Conservation (phyloP, 1,284 basidiomycete species). For the Sphagnurus paluster region DNA sequence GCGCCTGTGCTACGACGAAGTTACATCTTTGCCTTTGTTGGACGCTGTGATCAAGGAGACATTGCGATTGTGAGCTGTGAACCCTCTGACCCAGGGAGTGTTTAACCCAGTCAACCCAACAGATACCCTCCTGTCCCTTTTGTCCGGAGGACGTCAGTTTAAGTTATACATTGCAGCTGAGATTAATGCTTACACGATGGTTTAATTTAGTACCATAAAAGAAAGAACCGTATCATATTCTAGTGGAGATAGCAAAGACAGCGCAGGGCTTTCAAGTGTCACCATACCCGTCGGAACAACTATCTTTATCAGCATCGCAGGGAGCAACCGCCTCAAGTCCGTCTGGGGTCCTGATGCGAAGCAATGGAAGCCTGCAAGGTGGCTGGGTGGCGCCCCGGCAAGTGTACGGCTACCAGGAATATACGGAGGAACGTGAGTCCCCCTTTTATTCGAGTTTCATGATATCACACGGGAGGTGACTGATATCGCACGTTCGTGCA, state of each 20-base stretch:
- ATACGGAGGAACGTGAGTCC: conserved; percentile 40
- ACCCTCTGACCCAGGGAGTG: background rate
- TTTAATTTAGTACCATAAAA: conserved; percentile 29
- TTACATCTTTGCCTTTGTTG: conserved; percentile 39
- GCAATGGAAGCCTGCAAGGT: conserved; percentile 42
- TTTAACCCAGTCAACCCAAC: background rate
- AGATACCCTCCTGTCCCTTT: conserved; percentile 46
- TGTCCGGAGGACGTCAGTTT: conserved; percentile 42
- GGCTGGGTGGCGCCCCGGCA: too few relatives aligned
- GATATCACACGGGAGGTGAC: background rate
- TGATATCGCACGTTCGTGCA: background rate
- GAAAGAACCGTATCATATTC: conserved; percentile 34
- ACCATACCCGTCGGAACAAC: conserved; percentile 38
- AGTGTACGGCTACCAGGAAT: conserved; percentile 33
- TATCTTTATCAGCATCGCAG: conserved; percentile 39
- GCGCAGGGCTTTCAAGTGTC: conserved; percentile 21
- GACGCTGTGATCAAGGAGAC: conserved; percentile 50
- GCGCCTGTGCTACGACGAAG: conserved; percentile 35
- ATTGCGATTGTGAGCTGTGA: conserved; percentile 38
- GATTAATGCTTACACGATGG: conserved; percentile 1
- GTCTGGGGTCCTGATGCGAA: conserved; percentile 44
- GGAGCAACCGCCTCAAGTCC: conserved; percentile 35
- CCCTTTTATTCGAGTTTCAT: too few relatives aligned
- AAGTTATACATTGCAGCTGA: background rate
- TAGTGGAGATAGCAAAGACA: conserved; percentile 7